phyloP scores from a whole-genome alignment of 768 basidiomycete species.

The Leccinum fibrillosum region DNA sequence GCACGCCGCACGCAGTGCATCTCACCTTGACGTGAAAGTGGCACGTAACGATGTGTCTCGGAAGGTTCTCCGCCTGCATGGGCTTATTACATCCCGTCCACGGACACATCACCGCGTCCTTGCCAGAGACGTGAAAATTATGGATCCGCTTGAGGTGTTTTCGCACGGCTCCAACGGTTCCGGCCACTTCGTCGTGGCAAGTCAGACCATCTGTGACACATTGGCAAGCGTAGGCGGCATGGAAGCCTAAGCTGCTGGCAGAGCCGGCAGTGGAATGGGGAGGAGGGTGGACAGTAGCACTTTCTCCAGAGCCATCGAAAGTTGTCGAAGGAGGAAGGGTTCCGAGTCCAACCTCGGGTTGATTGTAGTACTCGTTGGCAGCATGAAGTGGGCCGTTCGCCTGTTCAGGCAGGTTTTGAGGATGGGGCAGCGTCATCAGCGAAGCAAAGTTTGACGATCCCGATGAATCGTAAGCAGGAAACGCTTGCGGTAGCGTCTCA shows the following conservation, averaged over 20 bases:
- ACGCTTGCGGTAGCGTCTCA: neutral
- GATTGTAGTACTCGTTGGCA: neutral
- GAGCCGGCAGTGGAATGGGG: neutral
- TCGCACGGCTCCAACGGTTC: conserved; percentile 8
- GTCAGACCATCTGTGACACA: neutral
- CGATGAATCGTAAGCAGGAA: neutral
- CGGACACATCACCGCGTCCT: neutral
- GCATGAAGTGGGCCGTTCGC: neutral
- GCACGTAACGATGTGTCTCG: conserved; percentile 16
- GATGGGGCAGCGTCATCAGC: neutral
- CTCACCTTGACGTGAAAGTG: conserved; percentile 12
- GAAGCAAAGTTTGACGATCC: neutral
- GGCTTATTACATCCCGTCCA: conserved; percentile 9
- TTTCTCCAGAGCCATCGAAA: neutral
- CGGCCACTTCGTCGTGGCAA: conserved; percentile 7
- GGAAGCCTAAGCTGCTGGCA: neutral
- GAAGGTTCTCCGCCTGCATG: conserved; percentile 17
- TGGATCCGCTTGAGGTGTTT: conserved; percentile 14
- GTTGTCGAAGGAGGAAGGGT: neutral
- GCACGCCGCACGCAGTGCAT: conserved; percentile 10
- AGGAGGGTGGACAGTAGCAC: no score
- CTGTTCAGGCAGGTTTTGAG: neutral
- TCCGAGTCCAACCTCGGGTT: neutral
- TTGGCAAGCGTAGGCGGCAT: neutral
- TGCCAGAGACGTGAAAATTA: conserved; percentile 2